Conservation (phyloP, 164 flowering plant species). For the Vitis amurensis region DNA sequence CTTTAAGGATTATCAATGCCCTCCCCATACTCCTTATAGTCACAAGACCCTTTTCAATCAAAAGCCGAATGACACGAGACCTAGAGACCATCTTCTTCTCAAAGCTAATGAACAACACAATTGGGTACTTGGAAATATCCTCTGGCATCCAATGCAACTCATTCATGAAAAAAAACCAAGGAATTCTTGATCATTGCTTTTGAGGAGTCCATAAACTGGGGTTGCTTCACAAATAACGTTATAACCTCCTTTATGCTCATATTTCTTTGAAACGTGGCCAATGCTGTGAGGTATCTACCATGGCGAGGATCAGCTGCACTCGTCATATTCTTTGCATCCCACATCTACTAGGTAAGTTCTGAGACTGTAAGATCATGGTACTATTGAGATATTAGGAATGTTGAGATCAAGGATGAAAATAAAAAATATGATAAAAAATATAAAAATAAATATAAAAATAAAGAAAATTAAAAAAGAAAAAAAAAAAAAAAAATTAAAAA, state of each 20-base stretch:
- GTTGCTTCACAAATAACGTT: slow-evolving; percentile 8
- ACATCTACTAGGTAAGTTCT: too few species aligned
- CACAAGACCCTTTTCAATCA: slow-evolving; percentile 1
- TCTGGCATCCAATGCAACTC: not conserved
- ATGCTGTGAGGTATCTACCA: too few species aligned
- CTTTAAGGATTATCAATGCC: not conserved
- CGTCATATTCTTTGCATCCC: too few species aligned
- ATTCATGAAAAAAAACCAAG: slow-evolving; percentile 4
- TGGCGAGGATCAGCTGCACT: too few species aligned
- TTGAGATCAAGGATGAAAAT: too few species aligned
- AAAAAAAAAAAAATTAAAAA: too few species aligned
- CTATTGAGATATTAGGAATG: too few species aligned
- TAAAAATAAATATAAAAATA: too few species aligned
- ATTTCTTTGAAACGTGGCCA: too few species aligned
- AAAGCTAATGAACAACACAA: not conserved
- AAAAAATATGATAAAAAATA: too few species aligned
- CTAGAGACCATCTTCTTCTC: not conserved
- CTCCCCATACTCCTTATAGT: not conserved
- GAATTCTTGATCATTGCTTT: not conserved
- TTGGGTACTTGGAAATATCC: slow-evolving; percentile 1
- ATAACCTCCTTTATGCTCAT: not conserved
- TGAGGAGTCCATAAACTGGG: slow-evolving; percentile 1
- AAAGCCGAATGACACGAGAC: not conserved
- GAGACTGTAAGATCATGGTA: too few species aligned
- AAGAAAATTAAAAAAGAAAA: too few species aligned